Conservation (phyloP, 176 grass and related monocot genomes). For the Chrysopogon serrulatus region DNA sequence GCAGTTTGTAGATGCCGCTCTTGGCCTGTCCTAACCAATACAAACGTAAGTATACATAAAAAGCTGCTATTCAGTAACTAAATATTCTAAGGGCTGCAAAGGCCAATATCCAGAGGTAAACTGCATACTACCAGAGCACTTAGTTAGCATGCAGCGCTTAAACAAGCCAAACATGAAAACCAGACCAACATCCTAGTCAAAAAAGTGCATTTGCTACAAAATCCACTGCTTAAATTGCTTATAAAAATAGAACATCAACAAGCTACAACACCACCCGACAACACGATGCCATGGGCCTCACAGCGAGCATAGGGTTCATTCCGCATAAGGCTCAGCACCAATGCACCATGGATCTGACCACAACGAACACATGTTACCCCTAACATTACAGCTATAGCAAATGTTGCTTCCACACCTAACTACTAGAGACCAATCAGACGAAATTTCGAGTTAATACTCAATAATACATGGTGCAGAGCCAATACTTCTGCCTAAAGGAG, state of each 20-base stretch:
- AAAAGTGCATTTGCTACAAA: conserved; percentile 3
- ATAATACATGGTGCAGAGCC: conserved; percentile 25
- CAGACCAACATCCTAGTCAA: not conserved
- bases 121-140: not conserved
- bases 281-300: conserved; percentile 1
- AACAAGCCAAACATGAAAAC: not conserved
- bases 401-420: conserved; percentile 34
- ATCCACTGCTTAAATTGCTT: conserved; percentile 21
- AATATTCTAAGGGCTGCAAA: not conserved
- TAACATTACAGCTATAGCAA: conserved; percentile 44
- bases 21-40: no score
- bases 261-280: conserved; percentile 37
- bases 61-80: not conserved
- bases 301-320: conserved; percentile 10
- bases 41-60: no score
- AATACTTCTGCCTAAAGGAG: conserved; percentile 19
- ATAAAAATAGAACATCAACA: conserved; percentile 38
- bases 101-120: not conserved
- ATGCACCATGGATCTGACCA: not conserved
- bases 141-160: not conserved
- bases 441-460: conserved; percentile 35
- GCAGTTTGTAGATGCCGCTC: no score
- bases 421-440: conserved; percentile 23
- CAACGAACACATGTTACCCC: conserved; percentile 19
- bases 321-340: not conserved